A percentile compares a stretch with the other conserved stretches of the same genome.
phyloP scores from a whole-genome alignment of 2,329 filamentous ascomycete species.

The Peltaster fructicola region DNA sequence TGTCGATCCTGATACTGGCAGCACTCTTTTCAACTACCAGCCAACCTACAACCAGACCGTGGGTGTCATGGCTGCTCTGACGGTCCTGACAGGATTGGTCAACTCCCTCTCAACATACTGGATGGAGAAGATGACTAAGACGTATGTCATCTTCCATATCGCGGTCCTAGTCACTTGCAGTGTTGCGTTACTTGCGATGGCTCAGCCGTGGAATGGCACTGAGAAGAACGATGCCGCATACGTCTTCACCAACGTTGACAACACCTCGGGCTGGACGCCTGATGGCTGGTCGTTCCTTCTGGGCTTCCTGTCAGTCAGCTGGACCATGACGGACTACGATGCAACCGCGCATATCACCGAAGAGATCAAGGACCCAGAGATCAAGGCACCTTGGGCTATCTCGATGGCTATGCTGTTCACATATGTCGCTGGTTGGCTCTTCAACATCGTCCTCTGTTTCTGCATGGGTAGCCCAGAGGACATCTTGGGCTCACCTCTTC shows the following conservation, averaged over 20 bases:
- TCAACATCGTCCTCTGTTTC: conserved; percentile 41
- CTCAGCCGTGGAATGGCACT: conserved; percentile 16
- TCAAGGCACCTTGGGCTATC: conserved; percentile 39
- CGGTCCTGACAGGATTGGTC: conserved; percentile 33
- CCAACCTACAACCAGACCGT: conserved; percentile 32
- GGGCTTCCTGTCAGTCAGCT: conserved; percentile 41
- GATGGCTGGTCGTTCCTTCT: conserved; percentile 40
- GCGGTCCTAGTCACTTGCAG: conserved; percentile 33
- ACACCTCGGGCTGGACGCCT: conserved; percentile 36
- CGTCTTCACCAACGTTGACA: conserved; percentile 37
- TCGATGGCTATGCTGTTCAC: conserved; percentile 38
- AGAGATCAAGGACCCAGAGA: conserved; percentile 33
- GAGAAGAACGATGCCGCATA: conserved; percentile 35
- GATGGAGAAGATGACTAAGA: conserved; percentile 41
- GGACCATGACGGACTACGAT: conserved; percentile 43
- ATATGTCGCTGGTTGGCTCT: conserved; percentile 37
- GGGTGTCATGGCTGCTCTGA: conserved; percentile 38
- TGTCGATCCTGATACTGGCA: too few species aligned
- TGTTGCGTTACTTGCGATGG: conserved; percentile 34
- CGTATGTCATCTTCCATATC: conserved; percentile 41
- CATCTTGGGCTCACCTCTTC: conserved; percentile 29
- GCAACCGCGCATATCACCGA: conserved; percentile 32
- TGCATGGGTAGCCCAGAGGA: conserved; percentile 35
- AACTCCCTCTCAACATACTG: conserved; percentile 40
- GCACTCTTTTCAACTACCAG: conserved; percentile 12